These are phyloP conservation scores for Roridomyces roridus DNA, from an alignment of 768 basidiomycete genomes.

Conservation along the genomic window DNA sequence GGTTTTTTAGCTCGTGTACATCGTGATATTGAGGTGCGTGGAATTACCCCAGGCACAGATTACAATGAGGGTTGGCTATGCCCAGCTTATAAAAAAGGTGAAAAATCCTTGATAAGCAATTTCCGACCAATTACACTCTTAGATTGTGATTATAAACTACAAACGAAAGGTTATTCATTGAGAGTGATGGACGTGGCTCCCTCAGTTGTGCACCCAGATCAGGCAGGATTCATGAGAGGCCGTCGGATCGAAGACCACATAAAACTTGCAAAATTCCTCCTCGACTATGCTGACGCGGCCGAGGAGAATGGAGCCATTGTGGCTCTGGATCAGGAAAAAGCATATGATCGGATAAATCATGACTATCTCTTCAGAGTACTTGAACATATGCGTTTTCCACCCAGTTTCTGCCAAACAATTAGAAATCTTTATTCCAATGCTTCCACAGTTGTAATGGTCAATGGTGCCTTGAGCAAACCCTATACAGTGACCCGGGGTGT, in stretches of 20 bases:
- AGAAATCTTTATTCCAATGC: conserved; percentile 23
- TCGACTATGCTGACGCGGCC: neutral
- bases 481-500: conserved; percentile 17
- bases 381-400: neutral
- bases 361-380: conserved; percentile 7
- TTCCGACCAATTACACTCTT: neutral
- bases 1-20: neutral
- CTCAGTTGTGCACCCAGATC: neutral
- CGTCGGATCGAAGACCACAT: neutral
- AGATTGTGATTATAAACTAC: neutral
- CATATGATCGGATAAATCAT: conserved; percentile 4
- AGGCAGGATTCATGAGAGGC: neutral
- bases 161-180: neutral
- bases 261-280: neutral
- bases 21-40: neutral
- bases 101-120: neutral
- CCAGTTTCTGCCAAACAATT: conserved; percentile 12
- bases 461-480: conserved; percentile 17
- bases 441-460: conserved; percentile 8
- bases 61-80: neutral
- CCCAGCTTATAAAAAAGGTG: neutral
- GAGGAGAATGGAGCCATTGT: conserved; percentile 17
- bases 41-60: neutral
- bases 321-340: conserved; percentile 24
- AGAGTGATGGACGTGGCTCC: neutral